Percentiles rank a stretch among this genome's conserved stretches.
Conservation (phyloP, 2,329 filamentous ascomycete genomes). For the Aspergillus novoparasiticus region DNA sequence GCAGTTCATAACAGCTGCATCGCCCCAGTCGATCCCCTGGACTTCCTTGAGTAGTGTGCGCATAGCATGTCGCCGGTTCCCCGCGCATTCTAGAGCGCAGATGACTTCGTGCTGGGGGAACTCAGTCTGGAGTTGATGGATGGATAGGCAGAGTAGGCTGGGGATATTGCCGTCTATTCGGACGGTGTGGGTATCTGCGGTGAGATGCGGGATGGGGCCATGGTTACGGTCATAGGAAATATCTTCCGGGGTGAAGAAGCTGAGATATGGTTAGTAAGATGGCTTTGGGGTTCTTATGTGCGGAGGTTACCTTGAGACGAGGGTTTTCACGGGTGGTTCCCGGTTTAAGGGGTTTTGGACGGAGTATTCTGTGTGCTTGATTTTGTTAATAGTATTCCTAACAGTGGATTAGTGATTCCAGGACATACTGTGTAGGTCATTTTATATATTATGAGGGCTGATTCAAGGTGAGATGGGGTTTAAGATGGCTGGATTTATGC, state of each 20-base stretch:
- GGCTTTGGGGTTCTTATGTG: not conserved
- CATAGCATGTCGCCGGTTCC: constrained; percentile 64
- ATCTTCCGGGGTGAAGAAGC: constrained; percentile 56
- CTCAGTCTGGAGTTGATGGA: constrained; percentile 49
- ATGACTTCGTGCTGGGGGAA: constrained; percentile 58
- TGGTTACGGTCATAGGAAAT: constrained; percentile 62
- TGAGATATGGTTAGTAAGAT: constrained; percentile 22
- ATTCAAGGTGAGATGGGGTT: not conserved
- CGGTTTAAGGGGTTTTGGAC: constrained; percentile 36
- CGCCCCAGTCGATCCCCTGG: constrained; percentile 61
- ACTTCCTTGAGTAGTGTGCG: constrained; percentile 62
- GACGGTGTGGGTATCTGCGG: constrained; percentile 45
- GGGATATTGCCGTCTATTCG: constrained; percentile 54
- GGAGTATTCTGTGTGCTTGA: constrained; percentile 22
- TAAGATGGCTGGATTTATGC: not conserved
- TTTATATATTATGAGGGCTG: not conserved
- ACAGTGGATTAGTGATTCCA: not conserved
- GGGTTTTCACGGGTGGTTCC: constrained; percentile 32
- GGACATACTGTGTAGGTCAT: not conserved
- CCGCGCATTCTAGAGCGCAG: constrained; percentile 63
- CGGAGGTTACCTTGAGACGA: constrained; percentile 28
- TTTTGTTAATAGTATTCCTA: not conserved
- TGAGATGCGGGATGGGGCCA: constrained; percentile 54
- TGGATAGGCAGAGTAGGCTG: constrained; percentile 47
- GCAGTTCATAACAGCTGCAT: constrained; percentile 64